Conservation (phyloP, 2,329 filamentous ascomycete species). For the Diaporthe batatas region DNA sequence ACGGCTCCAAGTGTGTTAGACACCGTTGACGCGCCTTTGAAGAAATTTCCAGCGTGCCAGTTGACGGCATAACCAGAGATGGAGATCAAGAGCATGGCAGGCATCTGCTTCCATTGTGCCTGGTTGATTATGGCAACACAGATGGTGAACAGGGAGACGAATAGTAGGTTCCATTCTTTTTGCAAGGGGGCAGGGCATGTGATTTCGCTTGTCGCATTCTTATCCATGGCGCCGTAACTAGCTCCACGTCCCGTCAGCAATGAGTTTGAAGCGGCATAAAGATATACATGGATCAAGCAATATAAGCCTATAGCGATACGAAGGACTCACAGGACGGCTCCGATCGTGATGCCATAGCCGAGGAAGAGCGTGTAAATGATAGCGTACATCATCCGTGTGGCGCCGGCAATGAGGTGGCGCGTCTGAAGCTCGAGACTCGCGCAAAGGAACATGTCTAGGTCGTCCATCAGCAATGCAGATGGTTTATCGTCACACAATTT, state of each 20-base stretch:
- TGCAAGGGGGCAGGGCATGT: neutral
- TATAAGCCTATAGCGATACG: no score
- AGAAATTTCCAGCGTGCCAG: conserved; percentile 6
- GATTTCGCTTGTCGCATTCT: neutral
- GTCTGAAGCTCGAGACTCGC: conserved; percentile 40
- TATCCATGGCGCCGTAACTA: neutral
- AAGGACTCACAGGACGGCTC: neutral
- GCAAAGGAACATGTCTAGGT: conserved; percentile 33
- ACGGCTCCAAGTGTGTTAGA: neutral
- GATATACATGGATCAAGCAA: no score
- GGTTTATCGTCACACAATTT: accelerated
- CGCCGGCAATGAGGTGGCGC: conserved; percentile 38
- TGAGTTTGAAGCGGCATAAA: no score
- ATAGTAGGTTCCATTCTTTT: neutral
- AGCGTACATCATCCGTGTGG: conserved; percentile 38
- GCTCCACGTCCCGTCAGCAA: neutral
- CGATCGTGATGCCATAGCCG: conserved; percentile 36
- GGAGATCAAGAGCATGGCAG: conserved; percentile 12
- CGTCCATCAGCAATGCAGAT: neutral
- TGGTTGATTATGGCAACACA: conserved; percentile 10
- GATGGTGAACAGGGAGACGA: conserved; percentile 1
- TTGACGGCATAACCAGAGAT: neutral
- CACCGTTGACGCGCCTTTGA: neutral
- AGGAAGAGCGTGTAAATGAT: conserved; percentile 39
- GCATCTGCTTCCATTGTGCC: neutral